Percentiles rank a stretch among this genome's conserved stretches.
Evolutionary conservation across 495 filamentous ascomycete species (phyloP).

Genomic region (Hyphodiscus hymeniophilus): DNA sequence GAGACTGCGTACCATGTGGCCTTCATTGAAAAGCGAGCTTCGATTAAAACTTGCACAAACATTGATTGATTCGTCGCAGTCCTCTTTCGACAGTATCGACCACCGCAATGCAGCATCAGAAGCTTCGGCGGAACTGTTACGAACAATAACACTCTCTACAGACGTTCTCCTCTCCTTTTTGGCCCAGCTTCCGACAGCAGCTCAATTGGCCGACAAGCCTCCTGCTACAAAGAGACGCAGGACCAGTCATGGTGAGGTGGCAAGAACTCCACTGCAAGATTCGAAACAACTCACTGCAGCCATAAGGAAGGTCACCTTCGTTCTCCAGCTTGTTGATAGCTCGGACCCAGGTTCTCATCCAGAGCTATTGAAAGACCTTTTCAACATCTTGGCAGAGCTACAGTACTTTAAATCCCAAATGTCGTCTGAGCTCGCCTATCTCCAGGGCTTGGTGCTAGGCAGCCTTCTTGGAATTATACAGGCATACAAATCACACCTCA

Average conservation of each 20-base stretch:
- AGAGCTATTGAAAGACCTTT: constrained; percentile 66
- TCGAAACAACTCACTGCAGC: constrained; percentile 47
- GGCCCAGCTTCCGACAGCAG: constrained; percentile 56
- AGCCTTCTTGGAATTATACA: constrained; percentile 74
- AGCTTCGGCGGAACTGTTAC: constrained; percentile 59
- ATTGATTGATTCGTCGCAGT: constrained; percentile 34
- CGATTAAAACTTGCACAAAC: constrained; percentile 49
- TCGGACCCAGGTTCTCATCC: constrained; percentile 64
- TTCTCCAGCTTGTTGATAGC: constrained; percentile 78
- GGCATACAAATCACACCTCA: constrained; percentile 51
- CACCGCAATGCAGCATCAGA: constrained; percentile 25
- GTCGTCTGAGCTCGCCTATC: constrained; percentile 71
- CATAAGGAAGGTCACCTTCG: constrained; percentile 70
- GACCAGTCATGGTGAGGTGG: constrained; percentile 55
- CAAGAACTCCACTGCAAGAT: constrained; percentile 28
- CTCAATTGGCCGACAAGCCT: constrained; percentile 53
- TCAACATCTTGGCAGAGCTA: constrained; percentile 73
- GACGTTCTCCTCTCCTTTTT: constrained; percentile 60
- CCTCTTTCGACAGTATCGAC: neutral
- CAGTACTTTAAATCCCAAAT: constrained; percentile 68
- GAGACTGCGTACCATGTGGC: constrained; percentile 62
- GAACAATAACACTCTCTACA: constrained; percentile 59
- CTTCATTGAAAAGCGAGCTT: constrained; percentile 54
- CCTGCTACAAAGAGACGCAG: constrained; percentile 67
- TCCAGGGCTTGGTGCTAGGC: constrained; percentile 70